Percentiles rank a stretch among this genome's conserved stretches.
These are phyloP conservation scores for Coemansia nantahalensis DNA, from an alignment of 192 early-diverging fungal genomes.

Conservation along the genomic window DNA sequence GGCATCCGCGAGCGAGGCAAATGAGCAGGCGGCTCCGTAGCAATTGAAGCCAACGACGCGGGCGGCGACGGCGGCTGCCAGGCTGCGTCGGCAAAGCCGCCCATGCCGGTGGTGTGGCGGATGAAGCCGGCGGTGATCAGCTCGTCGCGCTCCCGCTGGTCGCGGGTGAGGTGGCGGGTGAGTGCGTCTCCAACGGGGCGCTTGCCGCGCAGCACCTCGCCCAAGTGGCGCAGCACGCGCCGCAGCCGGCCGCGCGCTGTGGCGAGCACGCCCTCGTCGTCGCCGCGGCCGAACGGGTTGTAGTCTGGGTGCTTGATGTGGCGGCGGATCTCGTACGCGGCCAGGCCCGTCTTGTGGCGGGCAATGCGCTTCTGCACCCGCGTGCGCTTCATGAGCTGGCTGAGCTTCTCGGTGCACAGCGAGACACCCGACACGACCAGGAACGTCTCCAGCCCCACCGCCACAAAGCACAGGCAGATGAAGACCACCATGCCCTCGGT, in stretches of 20 bases:
- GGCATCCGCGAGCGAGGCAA: too few relatives aligned
- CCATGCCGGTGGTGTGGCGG: conserved; percentile 42
- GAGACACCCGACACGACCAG: conserved; percentile 44
- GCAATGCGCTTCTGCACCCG: conserved; percentile 41
- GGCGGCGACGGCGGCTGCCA: conserved; percentile 45
- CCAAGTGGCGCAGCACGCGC: conserved; percentile 8
- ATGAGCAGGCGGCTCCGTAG: not conserved
- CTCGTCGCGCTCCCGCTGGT: conserved; percentile 32
- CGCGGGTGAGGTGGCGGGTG: conserved; percentile 8
- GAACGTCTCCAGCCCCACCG: conserved; percentile 50
- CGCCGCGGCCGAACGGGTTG: conserved; percentile 41
- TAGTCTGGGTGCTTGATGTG: conserved; percentile 54
- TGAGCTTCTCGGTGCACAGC: conserved; percentile 38
- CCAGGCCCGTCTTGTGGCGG: conserved; percentile 34
- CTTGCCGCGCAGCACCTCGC: conserved; percentile 19
- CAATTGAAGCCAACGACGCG: conserved; percentile 1
- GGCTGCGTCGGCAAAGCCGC: conserved; percentile 24
- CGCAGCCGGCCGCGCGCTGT: conserved; percentile 26
- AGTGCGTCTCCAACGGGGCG: conserved; percentile 9
- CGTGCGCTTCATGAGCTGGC: conserved; percentile 26
- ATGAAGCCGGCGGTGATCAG: conserved; percentile 40
- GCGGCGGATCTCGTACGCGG: conserved; percentile 51
- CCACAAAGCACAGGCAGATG: conserved; percentile 50
- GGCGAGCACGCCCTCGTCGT: conserved; percentile 30
- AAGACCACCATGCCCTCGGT: conserved; percentile 45